Percentiles rank a stretch among this genome's conserved stretches.
Conservation (phyloP, 129 eudicot species). For the Flaveria bidentis region DNA sequence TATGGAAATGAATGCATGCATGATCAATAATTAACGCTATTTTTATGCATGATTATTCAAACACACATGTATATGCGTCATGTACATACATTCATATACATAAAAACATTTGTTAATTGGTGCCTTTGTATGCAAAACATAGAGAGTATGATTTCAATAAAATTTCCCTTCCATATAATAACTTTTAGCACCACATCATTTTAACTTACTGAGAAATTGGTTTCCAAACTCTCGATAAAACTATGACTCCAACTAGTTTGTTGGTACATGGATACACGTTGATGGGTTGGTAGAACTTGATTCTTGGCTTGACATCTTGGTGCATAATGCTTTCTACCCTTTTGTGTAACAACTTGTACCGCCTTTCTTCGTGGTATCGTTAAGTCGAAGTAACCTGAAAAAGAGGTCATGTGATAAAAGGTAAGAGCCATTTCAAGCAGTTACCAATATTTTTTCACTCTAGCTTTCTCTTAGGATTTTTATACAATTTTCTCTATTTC, state of each 20-base stretch:
- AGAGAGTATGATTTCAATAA: too few species aligned
- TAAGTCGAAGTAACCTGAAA: not conserved
- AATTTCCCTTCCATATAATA: too few species aligned
- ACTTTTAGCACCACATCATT: too few species aligned
- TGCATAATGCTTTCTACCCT: not conserved
- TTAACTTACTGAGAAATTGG: not conserved
- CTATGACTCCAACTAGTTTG: conserved; percentile 2
- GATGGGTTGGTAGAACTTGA: not conserved
- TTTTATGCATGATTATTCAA: not conserved
- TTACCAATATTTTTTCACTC: not conserved
- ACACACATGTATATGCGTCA: too few species aligned
- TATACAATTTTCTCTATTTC: too few species aligned
- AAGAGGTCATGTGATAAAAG: not conserved
- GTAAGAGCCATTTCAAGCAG: not conserved
- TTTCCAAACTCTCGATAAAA: not conserved
- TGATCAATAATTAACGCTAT: not conserved
- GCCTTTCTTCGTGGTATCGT: not conserved
- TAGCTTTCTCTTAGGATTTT: too few species aligned
- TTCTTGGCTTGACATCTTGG: not conserved
- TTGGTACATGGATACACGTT: not conserved
- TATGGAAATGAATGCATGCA: not conserved
- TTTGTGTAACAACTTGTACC: not conserved
- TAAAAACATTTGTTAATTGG: not conserved
- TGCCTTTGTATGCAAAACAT: too few species aligned
- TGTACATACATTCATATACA: not conserved